Base-by-base conservation (phyloP, 495 filamentous ascomycete genomes). In the Polyplosphaeria fusca region DNA sequence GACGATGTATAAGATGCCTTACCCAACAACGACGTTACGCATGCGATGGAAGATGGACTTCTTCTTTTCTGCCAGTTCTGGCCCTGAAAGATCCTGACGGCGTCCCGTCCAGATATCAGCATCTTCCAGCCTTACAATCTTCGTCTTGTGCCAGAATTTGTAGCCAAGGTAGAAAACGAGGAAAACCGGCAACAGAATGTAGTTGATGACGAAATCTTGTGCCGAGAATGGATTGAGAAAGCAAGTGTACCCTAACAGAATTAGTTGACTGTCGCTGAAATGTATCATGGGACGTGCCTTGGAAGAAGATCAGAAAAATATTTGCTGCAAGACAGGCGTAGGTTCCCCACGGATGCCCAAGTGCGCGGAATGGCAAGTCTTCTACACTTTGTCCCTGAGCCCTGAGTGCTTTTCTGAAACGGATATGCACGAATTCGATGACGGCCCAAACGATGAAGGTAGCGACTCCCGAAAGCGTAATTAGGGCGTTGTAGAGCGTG, bases 361-460 rank as follows among this genome's bases (percentile, higher is more conserved):
- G 47, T 0, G 82, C 79, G 41, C 75, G 69, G 67, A 79, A 88
- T 3, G 85, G 84, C 3, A 86, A 68, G 30, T 77, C 76, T 0
- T 47, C 44, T 13, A 56, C 30, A 18, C 44, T 48, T 40, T 56
- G 74, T 3, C 82, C 82, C 61, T 88, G 83, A 2, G 66, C 77
- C 22, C 70, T 67, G 61, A 82, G 74, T 0, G 79, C 83, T 4
- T 70, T 58, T 14, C 84, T 79, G 67, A 87, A 86, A 45, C 83
- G 81, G 59, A 89, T 84, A 59, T 88, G 84, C 2, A 80, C 82
- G 40, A 87, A 72, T 47, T 75, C 75, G 47, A 88, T 87, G 23
- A 77, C 71, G 0, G 73, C 78, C 85, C 85, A 88, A 32, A 86
- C 83, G 47, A 88, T 69, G 60, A 86, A 87, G 0, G 82, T 86